Evolutionary conservation across 208 protist species (phyloP).

Genomic region (Trypanosoma vivax): DNA sequence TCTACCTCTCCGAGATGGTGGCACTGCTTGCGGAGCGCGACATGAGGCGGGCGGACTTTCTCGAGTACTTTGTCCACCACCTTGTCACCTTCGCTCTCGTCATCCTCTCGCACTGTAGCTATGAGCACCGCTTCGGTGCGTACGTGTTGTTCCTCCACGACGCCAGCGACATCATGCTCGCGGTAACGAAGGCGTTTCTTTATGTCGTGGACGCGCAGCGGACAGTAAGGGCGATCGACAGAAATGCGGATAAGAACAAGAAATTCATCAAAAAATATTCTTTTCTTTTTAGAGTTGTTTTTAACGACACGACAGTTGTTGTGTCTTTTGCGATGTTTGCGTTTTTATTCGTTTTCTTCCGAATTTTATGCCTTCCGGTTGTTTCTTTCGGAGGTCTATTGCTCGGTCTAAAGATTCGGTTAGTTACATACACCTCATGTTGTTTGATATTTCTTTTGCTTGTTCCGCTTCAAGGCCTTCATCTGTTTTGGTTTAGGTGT

Average conservation of each 20-base stretch:
- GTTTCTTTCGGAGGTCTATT: slow-evolving; percentile 21
- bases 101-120: slow-evolving; percentile 40
- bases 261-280: slow-evolving; percentile 12
- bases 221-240: background rate
- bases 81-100: slow-evolving; percentile 52
- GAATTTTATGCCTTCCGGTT: slow-evolving; percentile 51
- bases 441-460: slow-evolving; percentile 47
- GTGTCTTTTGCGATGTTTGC: slow-evolving; percentile 47
- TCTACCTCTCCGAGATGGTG: slow-evolving; percentile 57
- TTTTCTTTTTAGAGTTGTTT: slow-evolving; percentile 19
- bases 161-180: slow-evolving; percentile 63
- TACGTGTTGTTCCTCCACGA: slow-evolving; percentile 77
- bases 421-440: slow-evolving; percentile 48
- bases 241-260: background rate
- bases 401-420: slow-evolving; percentile 31
- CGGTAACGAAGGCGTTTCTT: slow-evolving; percentile 41
- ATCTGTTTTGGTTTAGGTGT: slow-evolving; percentile 57
- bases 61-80: slow-evolving; percentile 68
- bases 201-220: slow-evolving; percentile 43
- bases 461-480: slow-evolving; percentile 51
- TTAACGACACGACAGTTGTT: slow-evolving; percentile 27
- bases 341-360: slow-evolving; percentile 49
- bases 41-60: slow-evolving; percentile 55
- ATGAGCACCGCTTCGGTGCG: slow-evolving; percentile 58
- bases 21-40: slow-evolving; percentile 42